Evolutionary conservation across 176 grass and related monocot species (phyloP).

Genomic region (Coix lacrymajobi): DNA sequence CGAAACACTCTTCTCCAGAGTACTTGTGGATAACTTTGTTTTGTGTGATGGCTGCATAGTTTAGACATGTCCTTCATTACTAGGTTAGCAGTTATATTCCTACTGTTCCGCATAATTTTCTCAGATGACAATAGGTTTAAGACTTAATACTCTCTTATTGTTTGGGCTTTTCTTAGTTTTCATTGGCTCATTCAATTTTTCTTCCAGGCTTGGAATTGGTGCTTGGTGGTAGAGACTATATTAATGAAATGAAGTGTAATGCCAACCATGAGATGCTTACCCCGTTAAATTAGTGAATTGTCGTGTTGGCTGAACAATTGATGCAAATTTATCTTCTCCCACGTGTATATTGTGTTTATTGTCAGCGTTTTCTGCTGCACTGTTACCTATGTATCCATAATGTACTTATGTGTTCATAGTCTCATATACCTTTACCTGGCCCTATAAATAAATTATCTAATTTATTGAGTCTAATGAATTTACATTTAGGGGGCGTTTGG

Average conservation of each 20-base stretch:
- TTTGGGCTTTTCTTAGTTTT: neutral
- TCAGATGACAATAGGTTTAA: neutral
- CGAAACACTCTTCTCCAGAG: neutral
- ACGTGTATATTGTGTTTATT: neutral
- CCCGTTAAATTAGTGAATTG: neutral
- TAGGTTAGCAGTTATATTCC: neutral
- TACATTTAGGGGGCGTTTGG: no score
- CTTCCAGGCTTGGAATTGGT: neutral
- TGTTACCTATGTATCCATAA: neutral
- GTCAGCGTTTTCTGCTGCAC: neutral
- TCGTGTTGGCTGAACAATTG: neutral
- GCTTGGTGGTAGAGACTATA: neutral
- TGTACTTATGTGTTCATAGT: neutral
- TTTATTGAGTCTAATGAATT: neutral
- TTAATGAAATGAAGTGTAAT: neutral
- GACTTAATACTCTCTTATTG: neutral
- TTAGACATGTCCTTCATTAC: neutral
- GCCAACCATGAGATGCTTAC: neutral
- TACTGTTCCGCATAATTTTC: neutral
- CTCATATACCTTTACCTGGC: neutral
- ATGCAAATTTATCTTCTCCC: neutral
- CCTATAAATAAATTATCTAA: neutral
- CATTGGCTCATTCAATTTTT: neutral
- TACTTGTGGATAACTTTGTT: neutral
- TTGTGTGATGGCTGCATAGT: neutral